phyloP scores from a whole-genome alignment of 1,284 basidiomycete genomes.

The Heterobasidion annosum region DNA sequence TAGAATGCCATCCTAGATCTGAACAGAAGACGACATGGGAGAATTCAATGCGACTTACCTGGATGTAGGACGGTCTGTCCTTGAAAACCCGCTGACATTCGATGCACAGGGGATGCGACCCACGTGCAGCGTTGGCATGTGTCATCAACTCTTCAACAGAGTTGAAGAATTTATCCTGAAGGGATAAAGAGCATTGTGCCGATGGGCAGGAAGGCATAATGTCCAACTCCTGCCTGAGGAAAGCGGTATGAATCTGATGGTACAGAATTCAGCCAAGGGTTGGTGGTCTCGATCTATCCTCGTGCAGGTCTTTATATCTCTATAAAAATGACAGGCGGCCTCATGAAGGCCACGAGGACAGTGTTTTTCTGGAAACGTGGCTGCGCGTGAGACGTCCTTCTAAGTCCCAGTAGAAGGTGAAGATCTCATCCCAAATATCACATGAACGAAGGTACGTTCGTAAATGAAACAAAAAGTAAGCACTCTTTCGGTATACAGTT shows the following conservation, averaged over 20 bases:
- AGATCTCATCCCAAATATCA: no score
- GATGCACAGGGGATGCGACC: constrained; percentile 7
- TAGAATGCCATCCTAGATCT: not conserved
- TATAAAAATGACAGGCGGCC: not conserved
- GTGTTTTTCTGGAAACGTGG: not conserved
- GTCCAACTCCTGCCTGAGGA: not conserved
- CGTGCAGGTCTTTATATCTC: not conserved
- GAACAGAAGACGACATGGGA: not conserved
- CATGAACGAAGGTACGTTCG: no score
- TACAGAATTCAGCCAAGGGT: no score
- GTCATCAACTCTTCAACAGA: constrained; percentile 7
- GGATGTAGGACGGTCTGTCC: constrained; percentile 7
- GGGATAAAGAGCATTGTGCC: constrained; percentile 5
- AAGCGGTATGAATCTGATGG: not conserved
- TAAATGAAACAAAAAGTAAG: no score
- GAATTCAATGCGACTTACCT: constrained; percentile 3
- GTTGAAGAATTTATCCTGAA: constrained; percentile 3
- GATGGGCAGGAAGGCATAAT: constrained; percentile 6
- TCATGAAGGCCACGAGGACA: not conserved
- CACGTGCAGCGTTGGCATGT: constrained; percentile 6
- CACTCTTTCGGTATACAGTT: no score
- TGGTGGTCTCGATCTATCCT: no score
- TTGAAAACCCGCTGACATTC: constrained; percentile 9
- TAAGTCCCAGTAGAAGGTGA: no score
- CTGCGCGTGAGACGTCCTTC: no score